phyloP scores from a whole-genome alignment of 225 moss, liverwort and hornwort species.

The Physcomitrellopsis africana region DNA sequence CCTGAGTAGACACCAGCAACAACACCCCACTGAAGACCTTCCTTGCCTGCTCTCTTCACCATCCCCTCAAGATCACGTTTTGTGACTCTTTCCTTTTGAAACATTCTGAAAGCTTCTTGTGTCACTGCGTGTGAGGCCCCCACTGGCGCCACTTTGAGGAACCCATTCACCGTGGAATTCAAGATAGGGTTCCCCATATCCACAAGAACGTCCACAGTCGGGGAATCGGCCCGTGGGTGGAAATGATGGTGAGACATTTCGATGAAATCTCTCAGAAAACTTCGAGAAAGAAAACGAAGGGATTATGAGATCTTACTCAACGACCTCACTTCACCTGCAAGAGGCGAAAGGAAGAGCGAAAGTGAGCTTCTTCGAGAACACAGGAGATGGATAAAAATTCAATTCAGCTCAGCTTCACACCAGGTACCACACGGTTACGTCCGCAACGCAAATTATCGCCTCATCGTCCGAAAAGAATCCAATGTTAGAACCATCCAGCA shows the following conservation, averaged over 20 bases:
- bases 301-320: neutral
- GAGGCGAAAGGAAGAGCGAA: neutral
- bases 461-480: too few relatives aligned
- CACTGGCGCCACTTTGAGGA: slow-evolving; percentile 74
- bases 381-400: neutral
- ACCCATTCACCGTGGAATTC: slow-evolving; percentile 76
- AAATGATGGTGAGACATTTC: slow-evolving; percentile 58
- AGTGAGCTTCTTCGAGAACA: too few relatives aligned
- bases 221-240: slow-evolving; percentile 45
- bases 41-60: slow-evolving; percentile 55
- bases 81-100: slow-evolving; percentile 62
- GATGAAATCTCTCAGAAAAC: neutral
- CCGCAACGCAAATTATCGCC: too few relatives aligned
- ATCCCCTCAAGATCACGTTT: slow-evolving; percentile 59
- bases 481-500: too few relatives aligned
- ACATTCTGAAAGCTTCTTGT: slow-evolving; percentile 53
- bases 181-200: slow-evolving; percentile 79
- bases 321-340: slow-evolving; percentile 15
- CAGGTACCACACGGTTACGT: too few relatives aligned
- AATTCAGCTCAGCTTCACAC: neutral
- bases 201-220: slow-evolving; percentile 67
- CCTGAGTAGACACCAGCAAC: slow-evolving; percentile 71
- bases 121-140: slow-evolving; percentile 67
- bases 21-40: slow-evolving; percentile 70
- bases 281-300: neutral